Percentiles rank a stretch among this genome's conserved stretches.
These are phyloP conservation scores for Priceomyces melissophilus DNA, from an alignment of 805 yeast species.

Conservation along the genomic window DNA sequence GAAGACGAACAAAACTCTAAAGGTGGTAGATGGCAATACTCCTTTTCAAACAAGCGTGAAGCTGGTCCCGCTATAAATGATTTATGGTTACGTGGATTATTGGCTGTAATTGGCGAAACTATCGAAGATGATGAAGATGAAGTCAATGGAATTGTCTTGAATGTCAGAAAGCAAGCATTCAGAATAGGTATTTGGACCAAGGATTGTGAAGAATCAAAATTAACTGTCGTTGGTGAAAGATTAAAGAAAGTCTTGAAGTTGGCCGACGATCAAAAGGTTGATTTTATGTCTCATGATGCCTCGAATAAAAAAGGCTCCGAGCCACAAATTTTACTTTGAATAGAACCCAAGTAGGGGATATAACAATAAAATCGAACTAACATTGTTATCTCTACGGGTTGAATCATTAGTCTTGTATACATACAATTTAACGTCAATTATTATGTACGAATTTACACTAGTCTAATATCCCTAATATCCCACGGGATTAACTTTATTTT, in stretches of 20 bases:
- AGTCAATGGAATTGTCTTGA: slow-evolving; percentile 91
- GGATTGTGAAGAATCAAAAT: slow-evolving; percentile 60
- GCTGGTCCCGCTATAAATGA: slow-evolving; percentile 68
- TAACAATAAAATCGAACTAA: neutral
- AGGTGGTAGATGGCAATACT: slow-evolving; percentile 88
- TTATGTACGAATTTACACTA: slow-evolving; percentile 6
- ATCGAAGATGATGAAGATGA: slow-evolving; percentile 79
- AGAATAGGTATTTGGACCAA: slow-evolving; percentile 94
- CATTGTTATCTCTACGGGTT: no score
- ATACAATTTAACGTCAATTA: slow-evolving; percentile 11
- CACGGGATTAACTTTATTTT: slow-evolving; percentile 39
- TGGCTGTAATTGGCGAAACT: slow-evolving; percentile 93
- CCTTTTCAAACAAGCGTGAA: slow-evolving; percentile 67
- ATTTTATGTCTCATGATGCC: slow-evolving; percentile 70
- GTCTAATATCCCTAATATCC: slow-evolving; percentile 32
- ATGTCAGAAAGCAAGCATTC: slow-evolving; percentile 76
- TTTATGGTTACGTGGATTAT: slow-evolving; percentile 84
- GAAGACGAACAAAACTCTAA: slow-evolving; percentile 82
- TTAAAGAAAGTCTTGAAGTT: slow-evolving; percentile 83
- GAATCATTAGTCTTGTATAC: slow-evolving; percentile 6
- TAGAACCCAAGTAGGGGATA: neutral
- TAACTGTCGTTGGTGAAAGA: slow-evolving; percentile 76
- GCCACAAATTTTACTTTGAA: slow-evolving; percentile 32
- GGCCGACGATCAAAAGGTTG: slow-evolving; percentile 70
- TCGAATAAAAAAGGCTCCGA: slow-evolving; percentile 39